Base-by-base conservation (phyloP, 129 eudicot species). In the Gnaphalium uliginosum region DNA sequence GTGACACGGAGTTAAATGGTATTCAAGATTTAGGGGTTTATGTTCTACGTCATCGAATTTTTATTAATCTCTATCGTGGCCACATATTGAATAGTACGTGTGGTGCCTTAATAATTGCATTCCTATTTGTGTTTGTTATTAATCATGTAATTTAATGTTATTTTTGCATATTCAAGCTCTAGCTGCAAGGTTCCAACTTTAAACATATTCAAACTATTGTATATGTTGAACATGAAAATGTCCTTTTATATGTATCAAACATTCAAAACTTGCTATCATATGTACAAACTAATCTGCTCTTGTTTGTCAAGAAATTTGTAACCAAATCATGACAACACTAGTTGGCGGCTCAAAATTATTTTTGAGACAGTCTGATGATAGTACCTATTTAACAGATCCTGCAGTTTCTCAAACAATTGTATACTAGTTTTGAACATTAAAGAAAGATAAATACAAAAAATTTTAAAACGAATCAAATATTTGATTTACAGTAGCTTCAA, bases 401-500 rank as follows among this genome's bases (percentile, higher is more conserved):
- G 71, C 53, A 43, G 22, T 68, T 68, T 68, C 56, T 22, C 25
- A 30, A 65, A 65, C 73, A 68, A 68, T 68, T 9, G 25, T 43
- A 68, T 15, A 22, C 72, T 22, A 69, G 19, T 10, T 56, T 69
- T 53, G 23, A 53, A 43, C 24, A 69, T 59, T 59, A 13, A 80
- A 66, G 4, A 35, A 69, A 35, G 33, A 60, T 27, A 39, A 18
- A 37, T 50, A 73, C 46, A 65, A 81, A 22, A 0, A 33, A 18
- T 14, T 1, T 25, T 50, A 69, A 73, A 8, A 70, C 17, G 7
- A 24, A 78, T 71, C 30, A 85, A 32, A 18, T 35, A 79, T 83
- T 57, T 68, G 83, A 78, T 74, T 67, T 67, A 91, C 75, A 71
- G 66, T 26, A 74, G 97, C 97, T 83, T 88, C 89, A 73, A 86